Percentiles rank a stretch among this genome's conserved stretches.
phyloP scores from a whole-genome alignment of 1,284 basidiomycete species.

The Ganoderma multipileum region DNA sequence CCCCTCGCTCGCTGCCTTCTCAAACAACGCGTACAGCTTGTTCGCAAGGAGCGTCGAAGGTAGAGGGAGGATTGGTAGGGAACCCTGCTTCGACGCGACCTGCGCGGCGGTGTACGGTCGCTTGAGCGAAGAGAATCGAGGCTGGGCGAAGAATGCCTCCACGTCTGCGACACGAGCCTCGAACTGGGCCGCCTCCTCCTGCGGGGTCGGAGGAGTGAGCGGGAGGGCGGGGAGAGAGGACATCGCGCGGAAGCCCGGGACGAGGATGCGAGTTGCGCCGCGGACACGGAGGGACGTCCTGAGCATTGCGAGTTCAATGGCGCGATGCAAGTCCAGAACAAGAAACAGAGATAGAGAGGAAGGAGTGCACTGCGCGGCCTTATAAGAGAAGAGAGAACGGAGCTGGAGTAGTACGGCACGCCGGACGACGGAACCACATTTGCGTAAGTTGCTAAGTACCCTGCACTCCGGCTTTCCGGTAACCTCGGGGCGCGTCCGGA shows the following conservation, averaged over 20 bases:
- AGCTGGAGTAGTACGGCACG: background rate
- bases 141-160: conserved; percentile 75
- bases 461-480: conserved; percentile 14
- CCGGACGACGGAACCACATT: background rate
- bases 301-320: conserved; percentile 19
- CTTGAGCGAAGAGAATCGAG: conserved; percentile 78
- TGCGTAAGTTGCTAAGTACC: too few relatives aligned
- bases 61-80: conserved; percentile 81
- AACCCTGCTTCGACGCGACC: conserved; percentile 89
- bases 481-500: conserved; percentile 25
- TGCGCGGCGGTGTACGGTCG: conserved; percentile 82
- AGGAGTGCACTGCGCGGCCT: background rate
- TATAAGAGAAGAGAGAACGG: background rate
- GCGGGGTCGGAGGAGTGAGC: conserved; percentile 66
- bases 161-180: conserved; percentile 68
- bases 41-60: conserved; percentile 81
- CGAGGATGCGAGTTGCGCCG: conserved; percentile 24
- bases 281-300: conserved; percentile 24
- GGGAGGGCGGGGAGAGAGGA: conserved; percentile 49
- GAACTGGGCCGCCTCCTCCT: conserved; percentile 74
- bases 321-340: background rate
- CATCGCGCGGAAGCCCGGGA: conserved; percentile 28
- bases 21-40: conserved; percentile 79
- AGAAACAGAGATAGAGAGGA: background rate
- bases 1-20: conserved; percentile 67